Conservation (phyloP, 108 stramenopile species). For the Pelagomonas calceolata region DNA sequence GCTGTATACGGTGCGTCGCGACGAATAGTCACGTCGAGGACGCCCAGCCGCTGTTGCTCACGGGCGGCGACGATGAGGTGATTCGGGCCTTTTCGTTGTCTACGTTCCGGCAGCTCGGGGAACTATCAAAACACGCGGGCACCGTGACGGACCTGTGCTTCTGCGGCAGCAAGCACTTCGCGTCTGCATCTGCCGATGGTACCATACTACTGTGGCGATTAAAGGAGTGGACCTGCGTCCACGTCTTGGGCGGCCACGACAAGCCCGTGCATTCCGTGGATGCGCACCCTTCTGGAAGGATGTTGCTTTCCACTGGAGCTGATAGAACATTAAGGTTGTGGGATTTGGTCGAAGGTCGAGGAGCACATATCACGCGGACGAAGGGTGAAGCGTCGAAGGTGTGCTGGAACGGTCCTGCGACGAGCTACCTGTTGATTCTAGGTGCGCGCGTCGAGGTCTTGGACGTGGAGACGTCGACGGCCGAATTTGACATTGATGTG, state of each 20-base stretch:
- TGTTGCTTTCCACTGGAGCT: slow-evolving; percentile 1
- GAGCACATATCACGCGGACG: neutral
- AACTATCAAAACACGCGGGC: neutral
- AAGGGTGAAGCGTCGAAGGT: neutral
- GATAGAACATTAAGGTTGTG: slow-evolving; percentile 9
- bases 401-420: neutral
- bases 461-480: neutral
- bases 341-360: slow-evolving; percentile 12
- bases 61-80: neutral
- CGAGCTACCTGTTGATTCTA: neutral
- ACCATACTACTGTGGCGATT: slow-evolving; percentile 5
- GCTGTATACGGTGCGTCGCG: neutral
- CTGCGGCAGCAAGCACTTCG: neutral
- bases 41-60: neutral
- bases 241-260: slow-evolving; percentile 19
- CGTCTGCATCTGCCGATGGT: neutral
- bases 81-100: neutral
- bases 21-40: neutral
- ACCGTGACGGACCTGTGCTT: neutral
- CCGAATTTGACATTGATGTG: neutral
- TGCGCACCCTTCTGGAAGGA: slow-evolving; percentile 6
- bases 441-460: neutral
- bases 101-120: neutral
- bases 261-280: neutral
- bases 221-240: slow-evolving; percentile 7